Conservation (phyloP, 352 stramenopile species). For the Phytopythium kandeliae region DNA sequence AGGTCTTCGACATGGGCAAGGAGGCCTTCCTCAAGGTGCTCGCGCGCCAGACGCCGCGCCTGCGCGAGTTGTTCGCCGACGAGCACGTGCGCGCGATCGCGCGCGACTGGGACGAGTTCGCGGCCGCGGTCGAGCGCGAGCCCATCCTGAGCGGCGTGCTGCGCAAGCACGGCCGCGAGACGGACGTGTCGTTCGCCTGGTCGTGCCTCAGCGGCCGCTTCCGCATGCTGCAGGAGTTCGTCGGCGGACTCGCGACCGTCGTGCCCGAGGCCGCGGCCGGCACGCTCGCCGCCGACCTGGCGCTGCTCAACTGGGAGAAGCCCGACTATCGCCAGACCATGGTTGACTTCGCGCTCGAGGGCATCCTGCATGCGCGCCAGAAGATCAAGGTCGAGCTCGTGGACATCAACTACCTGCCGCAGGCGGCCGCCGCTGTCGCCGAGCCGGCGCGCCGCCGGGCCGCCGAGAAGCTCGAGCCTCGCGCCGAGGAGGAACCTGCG, state of each 20-base stretch:
- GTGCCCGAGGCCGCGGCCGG: slow-evolving; percentile 27
- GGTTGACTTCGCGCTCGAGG: slow-evolving; percentile 58
- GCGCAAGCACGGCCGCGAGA: slow-evolving; percentile 52
- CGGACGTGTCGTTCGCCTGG: slow-evolving; percentile 58
- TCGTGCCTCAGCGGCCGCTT: slow-evolving; percentile 48
- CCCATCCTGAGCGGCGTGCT: slow-evolving; percentile 43
- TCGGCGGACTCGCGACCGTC: slow-evolving; percentile 38
- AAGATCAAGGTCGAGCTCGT: slow-evolving; percentile 61
- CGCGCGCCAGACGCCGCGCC: slow-evolving; percentile 23
- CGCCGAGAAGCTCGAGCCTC: too few relatives aligned
- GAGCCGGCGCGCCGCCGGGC: slow-evolving; percentile 10
- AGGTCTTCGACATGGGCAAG: slow-evolving; percentile 49
- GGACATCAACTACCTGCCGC: slow-evolving; percentile 35
- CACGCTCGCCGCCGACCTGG: slow-evolving; percentile 32
- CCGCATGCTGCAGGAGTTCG: slow-evolving; percentile 47
- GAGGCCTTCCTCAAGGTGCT: slow-evolving; percentile 43
- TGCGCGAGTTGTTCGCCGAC: slow-evolving; percentile 35
- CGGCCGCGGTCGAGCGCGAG: slow-evolving; percentile 34
- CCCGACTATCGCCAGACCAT: slow-evolving; percentile 52
- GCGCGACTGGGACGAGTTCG: slow-evolving; percentile 45
- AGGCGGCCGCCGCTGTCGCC: slow-evolving; percentile 5
- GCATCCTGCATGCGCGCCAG: slow-evolving; percentile 61
- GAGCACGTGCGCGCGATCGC: slow-evolving; percentile 39
- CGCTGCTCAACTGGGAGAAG: slow-evolving; percentile 57
- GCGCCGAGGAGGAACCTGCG: too few relatives aligned